Conservation (phyloP, 2,329 filamentous ascomycete genomes). For the Trichoderma sp. region DNA sequence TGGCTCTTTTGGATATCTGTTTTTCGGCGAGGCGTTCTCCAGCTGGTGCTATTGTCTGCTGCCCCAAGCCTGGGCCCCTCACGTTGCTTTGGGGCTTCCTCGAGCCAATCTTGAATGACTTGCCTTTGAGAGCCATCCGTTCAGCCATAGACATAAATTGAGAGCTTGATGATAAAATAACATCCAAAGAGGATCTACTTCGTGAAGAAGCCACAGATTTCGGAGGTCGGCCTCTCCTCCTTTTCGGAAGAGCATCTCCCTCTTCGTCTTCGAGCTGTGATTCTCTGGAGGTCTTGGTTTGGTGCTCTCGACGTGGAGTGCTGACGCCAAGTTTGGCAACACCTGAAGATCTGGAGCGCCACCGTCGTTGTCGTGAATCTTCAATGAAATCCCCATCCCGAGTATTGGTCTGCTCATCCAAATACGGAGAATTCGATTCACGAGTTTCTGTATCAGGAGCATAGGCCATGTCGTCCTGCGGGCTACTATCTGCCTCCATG, state of each 20-base stretch:
- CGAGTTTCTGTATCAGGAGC: constrained; percentile 22
- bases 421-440: constrained; percentile 29
- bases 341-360: constrained; percentile 32
- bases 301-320: constrained; percentile 12
- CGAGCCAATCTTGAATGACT: constrained; percentile 53
- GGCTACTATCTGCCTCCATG: neutral
- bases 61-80: neutral
- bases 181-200: constrained; percentile 7
- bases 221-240: constrained; percentile 32
- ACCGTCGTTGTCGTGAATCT: constrained; percentile 29
- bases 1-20: neutral
- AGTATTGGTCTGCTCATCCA: constrained; percentile 26
- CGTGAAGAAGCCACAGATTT: constrained; percentile 27
- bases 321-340: constrained; percentile 33
- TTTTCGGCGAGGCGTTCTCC: neutral
- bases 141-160: constrained; percentile 59
- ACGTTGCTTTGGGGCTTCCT: constrained; percentile 32
- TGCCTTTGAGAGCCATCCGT: constrained; percentile 56
- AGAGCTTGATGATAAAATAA: constrained; percentile 28
- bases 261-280: neutral
- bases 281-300: constrained; percentile 7
- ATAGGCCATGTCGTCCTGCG: neutral
- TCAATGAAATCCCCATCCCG: constrained; percentile 2
- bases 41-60: neutral
- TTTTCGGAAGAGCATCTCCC: neutral